Evolutionary conservation across 179 eudicot species (phyloP), one percentile per base, ranked within the genome.

Genomic region (Drosera spatulata): DNA sequence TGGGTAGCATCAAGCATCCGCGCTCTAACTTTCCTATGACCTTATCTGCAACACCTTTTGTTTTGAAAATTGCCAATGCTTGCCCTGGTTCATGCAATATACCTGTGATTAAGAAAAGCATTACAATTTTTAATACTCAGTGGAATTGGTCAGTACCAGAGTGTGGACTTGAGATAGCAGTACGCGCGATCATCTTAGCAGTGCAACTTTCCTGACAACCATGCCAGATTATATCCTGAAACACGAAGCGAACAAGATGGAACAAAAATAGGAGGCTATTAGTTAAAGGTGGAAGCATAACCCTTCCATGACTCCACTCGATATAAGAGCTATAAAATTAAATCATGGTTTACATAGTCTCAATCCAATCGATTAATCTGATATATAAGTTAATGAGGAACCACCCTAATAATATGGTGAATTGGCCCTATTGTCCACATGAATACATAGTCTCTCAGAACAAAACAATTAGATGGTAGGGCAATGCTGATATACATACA

Each of bases 181-280:
- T 79, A 61, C 55, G 68, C 41, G 58, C 88, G 53, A 88, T 58
- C 75, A 88, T 65, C 66, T 75, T 84, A 54, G 86, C 91, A 4
- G 75, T 68, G 55, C 82, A 83, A 43, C 41, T 64, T 72, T 70
- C 84, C 39, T 60, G 53, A 55, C 84, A 82, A 41, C 78, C 85
- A 80, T 68, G 64, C 83, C 78, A 80, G 69, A 88, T 66, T 50
- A 88, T 78, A 72, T 82, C 80, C 96, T 88, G 86, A 41, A 54
- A 61, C 53, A 57, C n/a, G n/a, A n/a, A n/a, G n/a, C n/a, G n/a
- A n/a, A n/a, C n/a, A n/a, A n/a, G n/a, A n/a, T n/a, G n/a, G n/a
- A n/a, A n/a, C n/a, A 40, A 14, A 43, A 12, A 56, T 56, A 5
- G 33, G 2, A 44, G 22, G 3, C 40, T 41, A 48, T 14, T 5